These are phyloP conservation scores for Blastocystis sp. DNA, from an alignment of 352 stramenopile species.

Conservation along the genomic window DNA sequence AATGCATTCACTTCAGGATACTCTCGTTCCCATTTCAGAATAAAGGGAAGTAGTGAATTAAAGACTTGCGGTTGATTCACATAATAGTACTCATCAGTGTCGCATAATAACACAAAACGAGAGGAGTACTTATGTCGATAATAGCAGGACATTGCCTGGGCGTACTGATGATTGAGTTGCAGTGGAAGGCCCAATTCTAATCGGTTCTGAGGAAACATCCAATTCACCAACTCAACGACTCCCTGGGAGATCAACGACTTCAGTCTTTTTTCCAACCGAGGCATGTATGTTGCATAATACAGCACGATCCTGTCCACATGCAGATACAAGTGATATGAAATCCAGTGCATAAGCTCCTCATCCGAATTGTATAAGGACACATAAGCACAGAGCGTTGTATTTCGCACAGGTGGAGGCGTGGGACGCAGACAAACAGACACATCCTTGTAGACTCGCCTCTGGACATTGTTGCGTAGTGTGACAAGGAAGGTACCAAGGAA, in stretches of 20 bases:
- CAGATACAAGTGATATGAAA: not conserved
- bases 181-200: not conserved
- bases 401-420: not conserved
- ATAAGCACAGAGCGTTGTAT: not conserved
- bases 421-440: not conserved
- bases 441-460: not conserved
- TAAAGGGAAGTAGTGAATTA: not conserved
- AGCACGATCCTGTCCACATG: not conserved
- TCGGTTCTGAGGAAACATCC: not conserved
- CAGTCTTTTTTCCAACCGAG: not conserved
- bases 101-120: not conserved
- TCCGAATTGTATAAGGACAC: not conserved
- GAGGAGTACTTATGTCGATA: conserved; percentile 21
- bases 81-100: conserved; percentile 4
- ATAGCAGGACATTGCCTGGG: conserved; percentile 8
- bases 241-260: not conserved
- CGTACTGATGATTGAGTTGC: not conserved
- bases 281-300: not conserved
- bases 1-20: not conserved
- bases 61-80: not conserved
- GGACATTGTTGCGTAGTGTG: not conserved
- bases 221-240: not conserved
- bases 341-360: not conserved
- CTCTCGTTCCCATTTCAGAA: not conserved
- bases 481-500: not conserved